phyloP scores from a whole-genome alignment of 768 basidiomycete species.

The Cystobasidium ongulense region DNA sequence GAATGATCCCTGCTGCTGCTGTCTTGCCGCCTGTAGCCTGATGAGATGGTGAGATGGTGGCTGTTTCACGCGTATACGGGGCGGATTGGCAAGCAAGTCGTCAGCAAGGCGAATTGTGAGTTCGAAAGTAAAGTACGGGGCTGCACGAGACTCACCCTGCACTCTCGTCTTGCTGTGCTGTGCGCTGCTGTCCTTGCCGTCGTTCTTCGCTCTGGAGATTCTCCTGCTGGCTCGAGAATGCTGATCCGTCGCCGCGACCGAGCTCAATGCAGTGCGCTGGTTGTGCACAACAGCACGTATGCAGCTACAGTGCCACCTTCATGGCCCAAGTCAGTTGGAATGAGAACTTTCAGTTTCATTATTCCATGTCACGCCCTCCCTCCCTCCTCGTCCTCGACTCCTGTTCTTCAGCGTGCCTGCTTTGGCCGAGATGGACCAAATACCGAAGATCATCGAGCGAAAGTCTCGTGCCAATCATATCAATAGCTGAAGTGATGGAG shows the following conservation, averaged over 20 bases:
- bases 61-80: neutral
- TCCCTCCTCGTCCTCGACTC: neutral
- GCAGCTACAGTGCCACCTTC: too few species aligned
- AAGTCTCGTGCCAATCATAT: too few species aligned
- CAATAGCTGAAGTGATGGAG: too few species aligned
- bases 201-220: neutral
- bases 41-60: too few species aligned
- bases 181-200: neutral
- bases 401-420: neutral
- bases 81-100: too few species aligned
- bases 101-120: neutral
- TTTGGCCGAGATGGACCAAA: neutral
- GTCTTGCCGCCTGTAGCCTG: too few species aligned
- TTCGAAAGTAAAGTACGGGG: too few species aligned
- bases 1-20: neutral
- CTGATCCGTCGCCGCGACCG: neutral
- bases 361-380: neutral
- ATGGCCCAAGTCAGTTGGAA: too few species aligned
- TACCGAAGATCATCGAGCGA: neutral
- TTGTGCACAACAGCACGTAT: too few species aligned
- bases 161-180: neutral
- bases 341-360: too few species aligned
- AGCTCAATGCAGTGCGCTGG: too few species aligned
- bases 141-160: too few species aligned
- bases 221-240: neutral